These are phyloP conservation scores for Tulasnella sp. DNA, from an alignment of 768 basidiomycete species.

Conservation along the genomic window DNA sequence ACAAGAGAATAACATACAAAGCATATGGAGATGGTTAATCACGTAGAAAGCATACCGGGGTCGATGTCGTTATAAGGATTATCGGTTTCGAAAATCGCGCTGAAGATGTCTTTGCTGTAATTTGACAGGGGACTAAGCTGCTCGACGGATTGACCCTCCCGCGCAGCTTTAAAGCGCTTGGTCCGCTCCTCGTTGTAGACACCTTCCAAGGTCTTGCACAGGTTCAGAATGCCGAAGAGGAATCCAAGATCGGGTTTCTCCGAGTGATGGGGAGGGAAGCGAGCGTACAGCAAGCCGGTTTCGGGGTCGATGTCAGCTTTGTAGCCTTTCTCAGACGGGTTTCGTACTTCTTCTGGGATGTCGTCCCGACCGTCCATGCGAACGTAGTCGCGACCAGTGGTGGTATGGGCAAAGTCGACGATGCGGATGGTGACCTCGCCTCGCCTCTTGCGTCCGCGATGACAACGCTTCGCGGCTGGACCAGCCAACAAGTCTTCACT, in stretches of 20 bases:
- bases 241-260: slow-evolving; percentile 91
- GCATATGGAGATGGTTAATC: background rate
- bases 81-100: slow-evolving; percentile 53
- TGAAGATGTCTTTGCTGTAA: slow-evolving; percentile 74
- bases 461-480: slow-evolving; percentile 52
- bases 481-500: slow-evolving; percentile 73
- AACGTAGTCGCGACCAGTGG: slow-evolving; percentile 87
- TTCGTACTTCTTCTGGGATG: slow-evolving; percentile 24
- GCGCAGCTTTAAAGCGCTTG: slow-evolving; percentile 46
- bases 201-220: slow-evolving; percentile 64
- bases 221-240: slow-evolving; percentile 77
- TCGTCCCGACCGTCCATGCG: slow-evolving; percentile 4
- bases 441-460: slow-evolving; percentile 54
- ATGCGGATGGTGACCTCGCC: slow-evolving; percentile 94
- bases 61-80: slow-evolving; percentile 46
- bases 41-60: slow-evolving; percentile 70
- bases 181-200: slow-evolving; percentile 86
- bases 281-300: slow-evolving; percentile 77
- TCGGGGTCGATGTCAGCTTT: slow-evolving; percentile 72
- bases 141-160: slow-evolving; percentile 25
- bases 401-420: slow-evolving; percentile 98
- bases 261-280: slow-evolving; percentile 89
- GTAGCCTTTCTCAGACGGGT: slow-evolving; percentile 62
- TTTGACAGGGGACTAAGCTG: slow-evolving; percentile 57
- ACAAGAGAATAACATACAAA: background rate